Conservation (phyloP, 495 filamentous ascomycete species). For the Xylaria telfairii region DNA sequence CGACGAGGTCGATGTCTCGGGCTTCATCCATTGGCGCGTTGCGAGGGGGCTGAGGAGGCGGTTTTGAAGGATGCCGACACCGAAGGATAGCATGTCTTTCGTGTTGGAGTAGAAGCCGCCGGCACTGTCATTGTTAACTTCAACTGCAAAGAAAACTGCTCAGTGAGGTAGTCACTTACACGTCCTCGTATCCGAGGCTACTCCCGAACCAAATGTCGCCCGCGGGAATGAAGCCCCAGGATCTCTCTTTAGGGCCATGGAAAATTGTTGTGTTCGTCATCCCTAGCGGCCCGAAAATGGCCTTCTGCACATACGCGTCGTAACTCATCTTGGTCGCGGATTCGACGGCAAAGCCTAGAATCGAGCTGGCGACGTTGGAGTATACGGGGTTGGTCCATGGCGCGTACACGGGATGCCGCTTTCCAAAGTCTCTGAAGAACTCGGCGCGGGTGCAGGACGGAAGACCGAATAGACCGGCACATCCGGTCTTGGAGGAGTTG, state of each 20-base stretch:
- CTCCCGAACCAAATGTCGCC: conserved; percentile 48
- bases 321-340: conserved; percentile 43
- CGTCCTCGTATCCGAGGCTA: conserved; percentile 50
- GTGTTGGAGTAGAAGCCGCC: conserved; percentile 61
- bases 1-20: conserved; percentile 53
- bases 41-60: conserved; percentile 46
- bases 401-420: conserved; percentile 44
- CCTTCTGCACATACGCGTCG: conserved; percentile 35
- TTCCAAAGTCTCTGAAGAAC: conserved; percentile 45
- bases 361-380: conserved; percentile 48
- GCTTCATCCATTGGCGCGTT: conserved; percentile 65
- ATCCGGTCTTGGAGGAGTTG: conserved; percentile 36
- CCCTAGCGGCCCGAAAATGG: conserved; percentile 47
- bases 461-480: conserved; percentile 42
- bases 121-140: conserved; percentile 27
- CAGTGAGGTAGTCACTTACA: conserved; percentile 41
- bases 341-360: conserved; percentile 48
- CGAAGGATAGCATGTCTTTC: conserved; percentile 58
- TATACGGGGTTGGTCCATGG: conserved; percentile 48
- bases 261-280: conserved; percentile 50
- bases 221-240: conserved; percentile 48
- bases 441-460: conserved; percentile 37
- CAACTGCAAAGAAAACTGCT: conserved; percentile 1
- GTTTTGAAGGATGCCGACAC: conserved; percentile 56
- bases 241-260: conserved; percentile 37